Base-by-base conservation (phyloP, 1,284 basidiomycete species). In the Fomitopsis pinicola region DNA sequence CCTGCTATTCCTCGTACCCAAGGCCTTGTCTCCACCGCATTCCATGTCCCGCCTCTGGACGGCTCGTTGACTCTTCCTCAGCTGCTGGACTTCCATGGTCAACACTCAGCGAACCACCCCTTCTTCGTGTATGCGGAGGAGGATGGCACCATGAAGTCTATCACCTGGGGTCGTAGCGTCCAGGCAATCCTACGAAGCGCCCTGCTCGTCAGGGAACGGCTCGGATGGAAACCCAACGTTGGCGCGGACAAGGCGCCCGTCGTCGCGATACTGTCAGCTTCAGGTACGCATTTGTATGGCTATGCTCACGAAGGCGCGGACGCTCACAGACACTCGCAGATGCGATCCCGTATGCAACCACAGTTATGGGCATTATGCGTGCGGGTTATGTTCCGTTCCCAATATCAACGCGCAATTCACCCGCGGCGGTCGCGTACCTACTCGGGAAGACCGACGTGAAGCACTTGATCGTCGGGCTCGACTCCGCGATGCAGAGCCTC, bases 371-470 rank as follows among this genome's bases (percentile, higher is more conserved):
- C 19, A 67, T 75, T n/a, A 60, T 67, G 53, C 66, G 64, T 17
- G 65, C 68, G 2, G 74, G 73, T 2, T 71, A 63, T 58, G 58
- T 57, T 0, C 64, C 67, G 3, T 78, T 79, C 59, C 71, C 72
- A 0, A 69, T 79, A 30, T 79, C 78, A 0, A 70, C 75, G 1
- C 71, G 77, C 30, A 78, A 79, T 59, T 78, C 77, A 2, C 63
- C 71, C 17, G 61, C 67, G 2, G 77, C 74, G 0, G 63, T 78
- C 3, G 73, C 69, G 0, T 67, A 79, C 63, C 67, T 79, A 6
- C 63, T 78, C 28, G 57, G 59, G 10, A 68, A 71, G 58, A 72
- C 69, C 9, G 62, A 60, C 2, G 68, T 67, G 22, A 45, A 44
- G 0, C 66, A 73, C 54, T n/a, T 78, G 6, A 66, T 76, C 33